phyloP scores from a whole-genome alignment of 768 basidiomycete species.

The Suillus subluteus region DNA sequence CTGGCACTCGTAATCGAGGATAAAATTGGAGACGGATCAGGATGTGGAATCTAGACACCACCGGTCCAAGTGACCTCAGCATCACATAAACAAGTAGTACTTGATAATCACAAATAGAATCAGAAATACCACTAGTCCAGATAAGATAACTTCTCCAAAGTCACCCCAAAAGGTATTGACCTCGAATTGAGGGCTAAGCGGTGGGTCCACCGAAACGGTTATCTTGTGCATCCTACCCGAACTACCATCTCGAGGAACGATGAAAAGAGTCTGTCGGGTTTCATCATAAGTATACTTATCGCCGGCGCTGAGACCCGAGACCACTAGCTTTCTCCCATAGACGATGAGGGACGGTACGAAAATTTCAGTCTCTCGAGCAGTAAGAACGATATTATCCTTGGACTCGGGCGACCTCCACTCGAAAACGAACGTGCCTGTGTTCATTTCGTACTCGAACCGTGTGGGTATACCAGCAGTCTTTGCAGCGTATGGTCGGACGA shows the following conservation, averaged over 20 bases:
- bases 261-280: constrained; percentile 72
- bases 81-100: constrained; percentile 30
- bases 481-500: constrained; percentile 90
- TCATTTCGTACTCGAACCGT: constrained; percentile 76
- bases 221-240: constrained; percentile 55
- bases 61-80: neutral
- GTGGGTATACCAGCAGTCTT: constrained; percentile 88
- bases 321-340: constrained; percentile 56
- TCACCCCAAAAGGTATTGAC: constrained; percentile 74
- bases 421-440: constrained; percentile 64
- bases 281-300: constrained; percentile 66
- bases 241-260: constrained; percentile 49
- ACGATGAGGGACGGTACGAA: constrained; percentile 72
- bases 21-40: neutral
- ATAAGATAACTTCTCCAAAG: constrained; percentile 38
- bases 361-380: constrained; percentile 78
- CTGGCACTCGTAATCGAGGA: neutral
- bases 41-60: neutral
- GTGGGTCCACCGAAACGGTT: constrained; percentile 58
- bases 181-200: constrained; percentile 50
- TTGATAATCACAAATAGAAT: constrained; percentile 35
- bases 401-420: constrained; percentile 55
- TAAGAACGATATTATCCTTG: constrained; percentile 28
- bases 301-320: constrained; percentile 54
- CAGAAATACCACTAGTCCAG: constrained; percentile 36